Evolutionary conservation across 208 protist species (phyloP).

Genomic region (Acanthamoeba divionensis): DNA sequence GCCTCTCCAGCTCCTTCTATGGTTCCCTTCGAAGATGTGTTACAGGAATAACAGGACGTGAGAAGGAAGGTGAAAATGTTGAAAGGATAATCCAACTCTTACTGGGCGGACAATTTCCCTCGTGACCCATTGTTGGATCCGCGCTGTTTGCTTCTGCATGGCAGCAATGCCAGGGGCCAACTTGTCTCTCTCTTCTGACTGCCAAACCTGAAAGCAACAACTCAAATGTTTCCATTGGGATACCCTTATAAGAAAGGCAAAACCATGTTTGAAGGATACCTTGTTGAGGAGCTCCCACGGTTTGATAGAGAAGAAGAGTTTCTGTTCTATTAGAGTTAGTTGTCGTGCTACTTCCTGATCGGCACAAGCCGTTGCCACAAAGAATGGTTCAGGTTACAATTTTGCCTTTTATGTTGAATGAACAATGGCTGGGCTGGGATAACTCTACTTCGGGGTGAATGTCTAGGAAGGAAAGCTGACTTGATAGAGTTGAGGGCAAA

Average conservation of each 20-base stretch:
- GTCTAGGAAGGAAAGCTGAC: no score
- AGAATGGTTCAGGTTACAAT: no score
- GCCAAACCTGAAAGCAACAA: not conserved
- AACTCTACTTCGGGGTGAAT: no score
- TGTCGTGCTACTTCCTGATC: constrained; percentile 18
- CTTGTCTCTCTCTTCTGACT: no score
- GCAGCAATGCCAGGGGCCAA: no score
- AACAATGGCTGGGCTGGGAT: no score
- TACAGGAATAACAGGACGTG: no score
- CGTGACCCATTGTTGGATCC: not conserved
- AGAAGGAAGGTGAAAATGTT: no score
- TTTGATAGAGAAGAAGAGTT: not conserved
- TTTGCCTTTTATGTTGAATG: no score
- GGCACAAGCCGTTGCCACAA: no score
- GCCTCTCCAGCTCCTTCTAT: not conserved
- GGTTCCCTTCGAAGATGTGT: not conserved
- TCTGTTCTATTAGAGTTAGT: not conserved
- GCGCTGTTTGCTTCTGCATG: not conserved
- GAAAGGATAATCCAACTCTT: no score
- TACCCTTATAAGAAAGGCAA: not conserved
- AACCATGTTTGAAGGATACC: not conserved
- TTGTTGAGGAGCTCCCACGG: not conserved
- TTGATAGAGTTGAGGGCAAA: not conserved
- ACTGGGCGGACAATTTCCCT: not conserved
- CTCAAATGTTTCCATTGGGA: not conserved